phyloP scores from a whole-genome alignment of 2,329 filamentous ascomycete genomes.

The Penicillium sp. region DNA sequence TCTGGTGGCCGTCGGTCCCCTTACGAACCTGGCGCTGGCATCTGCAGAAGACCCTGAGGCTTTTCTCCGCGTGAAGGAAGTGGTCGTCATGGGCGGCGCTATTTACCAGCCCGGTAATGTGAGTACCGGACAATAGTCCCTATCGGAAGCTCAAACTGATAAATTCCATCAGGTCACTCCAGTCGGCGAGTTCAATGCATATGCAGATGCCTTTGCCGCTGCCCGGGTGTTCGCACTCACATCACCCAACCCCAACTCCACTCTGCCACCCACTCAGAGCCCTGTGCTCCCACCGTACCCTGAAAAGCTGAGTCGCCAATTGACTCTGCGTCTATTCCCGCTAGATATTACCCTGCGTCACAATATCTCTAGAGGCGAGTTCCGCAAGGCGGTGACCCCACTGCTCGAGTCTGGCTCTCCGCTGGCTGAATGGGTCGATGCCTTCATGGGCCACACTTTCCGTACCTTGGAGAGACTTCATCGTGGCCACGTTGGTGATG shows the following conservation, averaged over 20 bases:
- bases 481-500: conserved; percentile 50
- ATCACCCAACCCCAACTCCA: conserved; percentile 69
- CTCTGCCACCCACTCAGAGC: conserved; percentile 66
- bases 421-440: conserved; percentile 68
- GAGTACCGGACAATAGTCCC: conserved; percentile 36
- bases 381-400: conserved; percentile 55
- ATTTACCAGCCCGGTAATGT: conserved; percentile 78
- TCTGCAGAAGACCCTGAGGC: conserved; percentile 85
- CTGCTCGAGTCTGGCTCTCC: conserved; percentile 64
- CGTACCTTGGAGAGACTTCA: conserved; percentile 64
- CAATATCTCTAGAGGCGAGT: conserved; percentile 60
- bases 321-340: conserved; percentile 70
- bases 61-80: conserved; percentile 83
- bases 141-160: background rate
- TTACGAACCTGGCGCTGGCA: conserved; percentile 91
- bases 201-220: conserved; percentile 77
- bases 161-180: conserved; percentile 56
- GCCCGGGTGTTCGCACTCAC: conserved; percentile 76
- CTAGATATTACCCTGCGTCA: conserved; percentile 75
- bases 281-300: conserved; percentile 62
- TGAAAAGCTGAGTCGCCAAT: conserved; percentile 56
- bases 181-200: conserved; percentile 91
- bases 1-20: conserved; percentile 83
- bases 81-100: conserved; percentile 93
- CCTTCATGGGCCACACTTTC: conserved; percentile 70